These are phyloP conservation scores for Sphagnum contortum DNA, from an alignment of 225 moss, liverwort and hornwort species.

Conservation along the genomic window DNA sequence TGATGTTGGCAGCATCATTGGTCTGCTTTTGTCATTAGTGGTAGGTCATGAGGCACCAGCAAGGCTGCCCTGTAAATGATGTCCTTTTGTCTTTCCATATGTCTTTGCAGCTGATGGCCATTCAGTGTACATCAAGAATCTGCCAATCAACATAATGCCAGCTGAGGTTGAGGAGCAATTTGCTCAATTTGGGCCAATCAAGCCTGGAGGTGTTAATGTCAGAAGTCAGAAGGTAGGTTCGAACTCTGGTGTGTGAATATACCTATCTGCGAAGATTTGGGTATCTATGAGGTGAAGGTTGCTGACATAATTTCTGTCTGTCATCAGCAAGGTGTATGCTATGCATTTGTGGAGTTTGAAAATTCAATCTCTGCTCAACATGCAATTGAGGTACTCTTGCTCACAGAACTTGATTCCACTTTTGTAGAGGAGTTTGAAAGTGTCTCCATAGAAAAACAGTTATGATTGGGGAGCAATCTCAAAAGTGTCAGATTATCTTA, in stretches of 20 bases:
- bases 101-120: slow-evolving; percentile 57
- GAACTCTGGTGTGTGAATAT: background rate
- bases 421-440: background rate
- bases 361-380: slow-evolving; percentile 55
- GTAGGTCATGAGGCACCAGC: too few species aligned
- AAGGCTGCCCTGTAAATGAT: background rate
- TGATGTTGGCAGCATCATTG: background rate
- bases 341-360: slow-evolving; percentile 93
- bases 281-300: background rate
- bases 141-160: slow-evolving; percentile 49
- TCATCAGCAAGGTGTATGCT: slow-evolving; percentile 68
- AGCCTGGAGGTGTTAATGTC: slow-evolving; percentile 57
- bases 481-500: too few species aligned
- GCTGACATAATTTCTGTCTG: background rate
- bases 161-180: slow-evolving; percentile 42
- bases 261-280: background rate
- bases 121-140: slow-evolving; percentile 76
- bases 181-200: slow-evolving; percentile 48
- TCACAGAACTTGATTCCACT: background rate
- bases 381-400: slow-evolving; percentile 62
- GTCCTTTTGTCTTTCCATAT: background rate
- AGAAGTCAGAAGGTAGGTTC: slow-evolving; percentile 61
- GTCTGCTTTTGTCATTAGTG: background rate
- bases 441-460: too few species aligned
- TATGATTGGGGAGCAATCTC: too few species aligned